Percentiles rank a stretch among this genome's conserved stretches.
Evolutionary conservation across 1,139 yeast species (phyloP).

Genomic region (Scheffersomyces segobiensis): DNA sequence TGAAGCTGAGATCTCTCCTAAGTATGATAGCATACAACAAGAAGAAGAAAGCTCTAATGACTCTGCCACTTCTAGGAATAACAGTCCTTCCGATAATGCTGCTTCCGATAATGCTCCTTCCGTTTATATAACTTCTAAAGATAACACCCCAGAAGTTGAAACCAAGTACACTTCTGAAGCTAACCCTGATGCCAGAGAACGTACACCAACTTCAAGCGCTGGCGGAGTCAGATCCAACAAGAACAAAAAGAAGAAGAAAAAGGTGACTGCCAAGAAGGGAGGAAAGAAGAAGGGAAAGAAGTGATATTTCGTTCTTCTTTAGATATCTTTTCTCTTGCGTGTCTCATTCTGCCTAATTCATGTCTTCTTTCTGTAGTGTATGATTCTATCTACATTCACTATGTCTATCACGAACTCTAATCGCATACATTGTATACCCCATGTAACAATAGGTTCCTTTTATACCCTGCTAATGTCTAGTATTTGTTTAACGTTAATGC

Average conservation of each 20-base stretch:
- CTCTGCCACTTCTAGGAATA: background rate
- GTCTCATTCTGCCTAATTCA: background rate
- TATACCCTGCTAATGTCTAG: background rate
- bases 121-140: background rate
- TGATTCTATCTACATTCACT: background rate
- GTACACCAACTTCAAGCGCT: constrained; percentile 1
- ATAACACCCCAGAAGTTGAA: background rate
- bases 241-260: constrained; percentile 6
- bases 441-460: background rate
- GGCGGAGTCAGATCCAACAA: background rate
- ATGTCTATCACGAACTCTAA: background rate
- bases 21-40: background rate
- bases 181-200: constrained; percentile 6
- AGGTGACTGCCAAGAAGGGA: constrained; percentile 8
- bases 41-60: background rate
- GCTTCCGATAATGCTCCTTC: constrained; percentile 1
- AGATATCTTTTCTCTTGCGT: background rate
- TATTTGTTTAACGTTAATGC: background rate
- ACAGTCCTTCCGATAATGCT: background rate
- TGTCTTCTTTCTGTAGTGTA: background rate
- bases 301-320: background rate
- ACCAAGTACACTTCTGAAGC: background rate
- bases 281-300: constrained; percentile 9
- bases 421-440: background rate
- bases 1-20: background rate